phyloP scores from a whole-genome alignment of 192 early-diverging fungal genomes.

The Entrophospora sp. region DNA sequence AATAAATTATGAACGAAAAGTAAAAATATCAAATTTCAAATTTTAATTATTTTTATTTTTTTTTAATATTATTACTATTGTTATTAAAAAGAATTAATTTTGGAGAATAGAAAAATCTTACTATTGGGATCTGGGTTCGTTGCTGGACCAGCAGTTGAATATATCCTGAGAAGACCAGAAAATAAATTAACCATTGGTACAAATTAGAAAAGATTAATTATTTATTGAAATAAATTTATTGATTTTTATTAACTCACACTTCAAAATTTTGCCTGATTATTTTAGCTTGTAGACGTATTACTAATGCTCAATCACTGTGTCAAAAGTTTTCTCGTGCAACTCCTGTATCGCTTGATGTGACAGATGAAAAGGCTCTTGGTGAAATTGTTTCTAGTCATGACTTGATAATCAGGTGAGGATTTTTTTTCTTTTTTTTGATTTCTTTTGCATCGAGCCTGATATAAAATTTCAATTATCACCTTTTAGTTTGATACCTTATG shows the following conservation, averaged over 20 bases:
- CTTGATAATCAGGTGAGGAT: conserved; percentile 75
- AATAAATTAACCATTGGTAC: conserved; percentile 84
- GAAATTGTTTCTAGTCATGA: conserved; percentile 75
- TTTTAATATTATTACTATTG: no score
- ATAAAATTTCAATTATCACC: no score
- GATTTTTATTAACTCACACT: neutral
- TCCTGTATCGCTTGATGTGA: conserved; percentile 74
- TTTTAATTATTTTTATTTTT: no score
- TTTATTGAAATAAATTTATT: neutral
- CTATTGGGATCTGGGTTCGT: conserved; percentile 96
- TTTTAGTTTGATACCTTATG: conserved; percentile 76
- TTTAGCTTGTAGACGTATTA: conserved; percentile 65
- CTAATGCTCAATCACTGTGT: conserved; percentile 65
- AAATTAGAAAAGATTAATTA: neutral
- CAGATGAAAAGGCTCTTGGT: conserved; percentile 61
- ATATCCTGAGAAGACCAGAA: conserved; percentile 78
- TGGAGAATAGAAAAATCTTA: conserved; percentile 78
- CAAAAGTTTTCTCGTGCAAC: conserved; percentile 49
- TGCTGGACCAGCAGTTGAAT: conserved; percentile 87
- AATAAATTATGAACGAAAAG: no score
- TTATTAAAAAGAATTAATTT: no score
- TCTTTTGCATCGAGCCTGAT: no score
- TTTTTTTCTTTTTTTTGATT: no score
- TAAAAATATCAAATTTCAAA: no score
- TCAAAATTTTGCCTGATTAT: neutral